phyloP scores from a whole-genome alignment of 192 early-diverging fungal species.

The Lobosporangium transversale region DNA sequence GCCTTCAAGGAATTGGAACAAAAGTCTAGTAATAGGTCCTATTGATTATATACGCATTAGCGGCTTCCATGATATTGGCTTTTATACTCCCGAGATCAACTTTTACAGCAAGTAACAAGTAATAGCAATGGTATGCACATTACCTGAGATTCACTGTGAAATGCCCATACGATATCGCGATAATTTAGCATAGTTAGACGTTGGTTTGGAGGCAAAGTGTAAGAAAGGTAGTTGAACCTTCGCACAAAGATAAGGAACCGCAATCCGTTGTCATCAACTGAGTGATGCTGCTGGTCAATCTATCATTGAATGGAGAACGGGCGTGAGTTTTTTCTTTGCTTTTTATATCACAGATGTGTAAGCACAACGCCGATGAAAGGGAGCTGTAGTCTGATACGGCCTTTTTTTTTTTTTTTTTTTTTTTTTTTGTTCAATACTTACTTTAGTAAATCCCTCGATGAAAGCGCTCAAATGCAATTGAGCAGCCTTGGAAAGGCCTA shows the following conservation, averaged over 20 bases:
- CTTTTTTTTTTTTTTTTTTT: too few species aligned
- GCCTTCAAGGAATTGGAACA: constrained; percentile 60
- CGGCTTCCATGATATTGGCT: too few species aligned
- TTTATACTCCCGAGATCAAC: too few species aligned
- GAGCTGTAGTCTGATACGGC: too few species aligned
- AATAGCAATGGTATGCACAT: too few species aligned
- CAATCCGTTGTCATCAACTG: constrained; percentile 88
- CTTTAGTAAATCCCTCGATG: constrained; percentile 76
- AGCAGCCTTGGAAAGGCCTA: constrained; percentile 72
- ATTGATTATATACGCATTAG: too few species aligned
- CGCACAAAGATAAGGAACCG: constrained; percentile 80
- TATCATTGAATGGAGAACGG: too few species aligned
- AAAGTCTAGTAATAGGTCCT: constrained; percentile 75
- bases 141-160: constrained; percentile 92
- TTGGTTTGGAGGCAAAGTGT: constrained; percentile 61
- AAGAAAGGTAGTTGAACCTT: constrained; percentile 72
- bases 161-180: constrained; percentile 86
- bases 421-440: constrained; percentile 15
- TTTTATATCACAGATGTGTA: not conserved
- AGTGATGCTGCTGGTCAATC: constrained; percentile 75
- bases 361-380: too few species aligned
- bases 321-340: too few species aligned
- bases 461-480: constrained; percentile 81
- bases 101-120: too few species aligned
- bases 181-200: constrained; percentile 59